Evolutionary conservation across 2,329 filamentous ascomycete species (phyloP), one percentile per base, ranked within the genome.

Genomic region (Aureobasidium leucospermi): DNA sequence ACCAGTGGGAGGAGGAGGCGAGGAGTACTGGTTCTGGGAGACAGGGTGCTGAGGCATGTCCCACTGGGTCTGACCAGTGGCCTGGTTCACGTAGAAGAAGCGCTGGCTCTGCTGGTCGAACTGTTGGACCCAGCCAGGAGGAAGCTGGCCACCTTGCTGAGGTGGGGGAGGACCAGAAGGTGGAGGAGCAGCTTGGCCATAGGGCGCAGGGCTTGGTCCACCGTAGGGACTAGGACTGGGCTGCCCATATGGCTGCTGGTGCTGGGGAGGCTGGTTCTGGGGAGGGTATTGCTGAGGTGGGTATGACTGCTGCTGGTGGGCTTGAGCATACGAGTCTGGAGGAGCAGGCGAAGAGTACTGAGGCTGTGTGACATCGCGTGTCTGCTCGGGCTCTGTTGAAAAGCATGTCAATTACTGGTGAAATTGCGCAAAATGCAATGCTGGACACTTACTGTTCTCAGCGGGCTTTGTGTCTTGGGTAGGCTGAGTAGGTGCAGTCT

Each of bases 71-170:
- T 78, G 79, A 19, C 84, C 83, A 11, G 82, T 82, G 48, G 80
- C 76, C 60, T 82, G 74, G 69, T 88, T 84, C 60, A 84, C 77
- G 67, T 85, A 89, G 73, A 82, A 88, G 75, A 82, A 87, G 59
- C 82, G 81, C 67, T 85, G 81, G 61, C 78, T 75, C 60, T 76
- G 77, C 60, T 82, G 79, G 64, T 88, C 85, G 72, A 80, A 88
- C 70, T 86, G 81, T 28, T 83, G 76, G 31, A 76, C 73, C 85
- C 85, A 88, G 64, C 85, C 85, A 52, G 76, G 67, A 28, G 85
- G 78, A 63, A 86, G 74, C 62, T 81, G 75, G 28, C 85, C 79
- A 73, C 68, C 51, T 13, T 48, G 43, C 39, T 64, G 64, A 23
- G 61, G 63, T 8, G 62, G 63, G 15, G 65, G 60, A 67, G 71